phyloP scores from a whole-genome alignment of 129 eudicot species.

The Centaurea solstitialis region DNA sequence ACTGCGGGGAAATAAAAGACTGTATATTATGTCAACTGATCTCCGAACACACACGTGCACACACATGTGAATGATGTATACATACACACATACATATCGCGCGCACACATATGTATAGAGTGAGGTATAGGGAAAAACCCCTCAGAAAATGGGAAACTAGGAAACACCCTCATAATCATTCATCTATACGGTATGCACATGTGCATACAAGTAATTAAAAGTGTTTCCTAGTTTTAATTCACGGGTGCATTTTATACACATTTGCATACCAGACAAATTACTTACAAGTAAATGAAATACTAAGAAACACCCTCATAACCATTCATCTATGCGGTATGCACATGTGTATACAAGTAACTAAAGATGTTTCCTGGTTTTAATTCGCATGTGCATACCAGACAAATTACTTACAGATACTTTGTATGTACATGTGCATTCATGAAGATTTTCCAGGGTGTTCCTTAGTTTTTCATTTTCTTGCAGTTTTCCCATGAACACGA shows the following conservation, averaged over 20 bases:
- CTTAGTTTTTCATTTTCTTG: too few relatives aligned
- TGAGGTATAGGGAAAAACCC: neutral
- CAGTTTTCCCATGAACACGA: too few relatives aligned
- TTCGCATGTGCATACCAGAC: too few relatives aligned
- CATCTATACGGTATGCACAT: neutral
- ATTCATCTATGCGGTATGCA: too few relatives aligned
- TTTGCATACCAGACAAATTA: neutral
- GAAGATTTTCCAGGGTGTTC: too few relatives aligned
- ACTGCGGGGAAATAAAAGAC: conserved; percentile 42
- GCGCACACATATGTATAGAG: neutral
- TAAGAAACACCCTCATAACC: too few relatives aligned
- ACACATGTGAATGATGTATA: neutral
- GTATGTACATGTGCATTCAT: too few relatives aligned
- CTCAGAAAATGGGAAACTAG: neutral
- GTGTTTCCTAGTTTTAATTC: too few relatives aligned
- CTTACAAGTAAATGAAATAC: too few relatives aligned
- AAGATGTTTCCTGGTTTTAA: too few relatives aligned
- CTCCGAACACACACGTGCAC: neutral
- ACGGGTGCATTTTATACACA: neutral
- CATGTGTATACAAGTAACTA: too few relatives aligned
- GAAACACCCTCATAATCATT: neutral
- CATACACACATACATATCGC: neutral
- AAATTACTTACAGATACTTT: too few relatives aligned
- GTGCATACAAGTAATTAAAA: neutral
- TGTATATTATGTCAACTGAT: neutral